phyloP scores from a whole-genome alignment of 257 asterid species.

The Scutellaria minor region DNA sequence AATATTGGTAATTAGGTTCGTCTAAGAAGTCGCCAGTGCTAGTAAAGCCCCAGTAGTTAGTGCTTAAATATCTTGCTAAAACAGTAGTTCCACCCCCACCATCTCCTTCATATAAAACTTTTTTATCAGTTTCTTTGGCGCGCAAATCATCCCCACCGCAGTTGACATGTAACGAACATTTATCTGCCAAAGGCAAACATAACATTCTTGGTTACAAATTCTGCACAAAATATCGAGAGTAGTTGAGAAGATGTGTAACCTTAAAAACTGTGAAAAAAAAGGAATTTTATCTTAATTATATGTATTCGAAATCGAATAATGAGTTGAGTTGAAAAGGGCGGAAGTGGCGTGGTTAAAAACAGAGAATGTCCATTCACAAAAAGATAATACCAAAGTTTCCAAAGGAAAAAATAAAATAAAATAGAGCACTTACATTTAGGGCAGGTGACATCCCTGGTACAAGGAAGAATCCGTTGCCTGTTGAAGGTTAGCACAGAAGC shows the following conservation, averaged over 20 bases:
- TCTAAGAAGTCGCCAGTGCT: conserved; percentile 94
- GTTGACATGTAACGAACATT: conserved; percentile 78
- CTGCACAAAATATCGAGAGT: conserved; percentile 10
- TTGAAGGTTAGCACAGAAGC: conserved; percentile 31
- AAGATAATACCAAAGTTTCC: background rate
- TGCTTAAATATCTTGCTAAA: conserved; percentile 51
- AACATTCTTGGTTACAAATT: conserved; percentile 32
- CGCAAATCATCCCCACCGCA: conserved; percentile 74
- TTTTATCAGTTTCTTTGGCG: conserved; percentile 45
- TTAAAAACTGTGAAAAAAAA: background rate
- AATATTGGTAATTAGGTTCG: conserved; percentile 55
- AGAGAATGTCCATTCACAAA: background rate
- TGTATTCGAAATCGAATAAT: background rate
- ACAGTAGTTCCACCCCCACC: conserved; percentile 44
- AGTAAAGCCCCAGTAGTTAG: conserved; percentile 74
- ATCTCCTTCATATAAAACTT: conserved; percentile 74
- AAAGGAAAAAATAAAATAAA: conserved; percentile 11
- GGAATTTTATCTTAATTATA: background rate
- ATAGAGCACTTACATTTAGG: conserved; percentile 50
- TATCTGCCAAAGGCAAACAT: conserved; percentile 54
- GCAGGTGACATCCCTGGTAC: conserved; percentile 48
- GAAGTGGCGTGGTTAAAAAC: background rate
- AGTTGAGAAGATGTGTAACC: background rate
- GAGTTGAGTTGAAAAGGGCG: background rate
- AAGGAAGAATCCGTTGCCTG: conserved; percentile 57